Evolutionary conservation across 805 yeast species (phyloP).

Genomic region (Metschnikowia koreensis): DNA sequence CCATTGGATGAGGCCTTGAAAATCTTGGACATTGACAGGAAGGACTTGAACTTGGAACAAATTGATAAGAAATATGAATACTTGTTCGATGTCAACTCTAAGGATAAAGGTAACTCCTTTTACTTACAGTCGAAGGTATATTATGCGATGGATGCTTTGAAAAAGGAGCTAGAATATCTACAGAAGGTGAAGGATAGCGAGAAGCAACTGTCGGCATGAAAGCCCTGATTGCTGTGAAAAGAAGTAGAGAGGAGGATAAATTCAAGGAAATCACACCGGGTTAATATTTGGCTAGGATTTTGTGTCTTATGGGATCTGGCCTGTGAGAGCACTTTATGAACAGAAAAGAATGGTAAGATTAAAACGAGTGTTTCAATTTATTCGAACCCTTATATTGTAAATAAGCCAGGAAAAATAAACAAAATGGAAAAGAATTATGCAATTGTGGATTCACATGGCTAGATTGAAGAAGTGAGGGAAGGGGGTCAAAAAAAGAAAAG

Average conservation of each 20-base stretch:
- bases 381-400: too few relatives aligned
- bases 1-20: conserved; percentile 87
- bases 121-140: conserved; percentile 90
- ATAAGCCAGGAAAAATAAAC: too few relatives aligned
- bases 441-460: too few relatives aligned
- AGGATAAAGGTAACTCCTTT: conserved; percentile 95
- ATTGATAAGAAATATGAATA: conserved; percentile 72
- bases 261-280: too few relatives aligned
- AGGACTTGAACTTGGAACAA: conserved; percentile 53
- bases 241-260: background rate
- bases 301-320: too few relatives aligned
- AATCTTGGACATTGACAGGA: conserved; percentile 75
- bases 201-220: conserved; percentile 12
- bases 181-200: conserved; percentile 41
- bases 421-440: too few relatives aligned
- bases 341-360: too few relatives aligned
- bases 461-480: too few relatives aligned
- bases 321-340: too few relatives aligned
- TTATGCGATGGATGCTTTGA: conserved; percentile 89
- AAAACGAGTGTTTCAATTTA: too few relatives aligned
- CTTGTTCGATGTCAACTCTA: conserved; percentile 82
- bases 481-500: too few relatives aligned
- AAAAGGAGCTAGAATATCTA: conserved; percentile 67
- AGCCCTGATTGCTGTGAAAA: background rate
- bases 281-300: too few relatives aligned